Percentiles rank a stretch among this genome's conserved stretches.
phyloP scores from a whole-genome alignment of 257 asterid species.

The Plantago major region DNA sequence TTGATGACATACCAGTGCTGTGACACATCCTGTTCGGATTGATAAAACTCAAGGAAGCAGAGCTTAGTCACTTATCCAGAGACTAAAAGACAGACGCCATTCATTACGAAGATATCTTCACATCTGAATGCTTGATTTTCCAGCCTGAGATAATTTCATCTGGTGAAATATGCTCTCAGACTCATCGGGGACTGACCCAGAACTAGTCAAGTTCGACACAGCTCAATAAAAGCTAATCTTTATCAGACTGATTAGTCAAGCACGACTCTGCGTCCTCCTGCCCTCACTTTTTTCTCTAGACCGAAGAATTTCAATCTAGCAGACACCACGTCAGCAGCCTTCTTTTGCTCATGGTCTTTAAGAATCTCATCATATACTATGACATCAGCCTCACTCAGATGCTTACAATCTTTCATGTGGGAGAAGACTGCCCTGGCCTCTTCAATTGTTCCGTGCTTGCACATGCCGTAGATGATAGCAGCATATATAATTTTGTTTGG shows the following conservation, averaged over 20 bases:
- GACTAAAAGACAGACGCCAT: no score
- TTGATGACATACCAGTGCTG: background rate
- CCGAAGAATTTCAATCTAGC: slow-evolving; percentile 87
- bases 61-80: no score
- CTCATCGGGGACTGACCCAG: background rate
- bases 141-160: background rate
- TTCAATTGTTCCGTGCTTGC: slow-evolving; percentile 77
- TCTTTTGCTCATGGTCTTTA: slow-evolving; percentile 79
- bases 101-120: background rate
- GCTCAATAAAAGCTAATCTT: background rate
- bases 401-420: slow-evolving; percentile 43
- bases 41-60: no score
- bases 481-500: slow-evolving; percentile 40
- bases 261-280: slow-evolving; percentile 12
- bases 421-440: slow-evolving; percentile 70
- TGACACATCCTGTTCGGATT: background rate
- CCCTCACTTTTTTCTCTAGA: slow-evolving; percentile 62
- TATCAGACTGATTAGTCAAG: background rate
- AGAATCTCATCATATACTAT: slow-evolving; percentile 75
- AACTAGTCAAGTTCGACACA: slow-evolving; percentile 1
- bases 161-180: background rate
- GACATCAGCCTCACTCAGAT: slow-evolving; percentile 63
- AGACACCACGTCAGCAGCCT: slow-evolving; percentile 71
- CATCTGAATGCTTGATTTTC: slow-evolving; percentile 1
- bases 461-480: slow-evolving; percentile 73